A percentile compares a stretch with the other conserved stretches of the same genome.
phyloP scores from a whole-genome alignment of 305 asterid genomes.

The Fraxinus greggii region DNA sequence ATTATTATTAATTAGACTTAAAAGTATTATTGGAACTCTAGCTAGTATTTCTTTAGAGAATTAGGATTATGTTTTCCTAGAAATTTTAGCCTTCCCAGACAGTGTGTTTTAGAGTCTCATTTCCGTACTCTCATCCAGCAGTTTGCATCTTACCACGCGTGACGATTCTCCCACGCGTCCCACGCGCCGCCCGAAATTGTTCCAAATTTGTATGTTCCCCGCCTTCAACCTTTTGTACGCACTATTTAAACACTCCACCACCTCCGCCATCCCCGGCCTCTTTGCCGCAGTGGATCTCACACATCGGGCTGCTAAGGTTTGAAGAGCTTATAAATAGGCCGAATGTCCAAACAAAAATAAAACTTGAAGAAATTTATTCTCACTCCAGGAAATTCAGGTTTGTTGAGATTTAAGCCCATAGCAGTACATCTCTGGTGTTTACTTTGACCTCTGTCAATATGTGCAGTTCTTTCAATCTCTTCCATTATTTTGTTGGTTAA shows the following conservation, averaged over 20 bases:
- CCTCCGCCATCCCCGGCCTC: conserved; percentile 88
- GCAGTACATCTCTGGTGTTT: not conserved
- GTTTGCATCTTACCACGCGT: conserved; percentile 42
- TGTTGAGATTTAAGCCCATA: not conserved
- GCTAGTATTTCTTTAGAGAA: not conserved
- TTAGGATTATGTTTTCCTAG: not conserved
- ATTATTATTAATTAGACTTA: not conserved
- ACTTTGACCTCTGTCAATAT: not conserved
- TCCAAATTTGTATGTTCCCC: conserved; percentile 28
- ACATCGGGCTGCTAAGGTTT: conserved; percentile 51
- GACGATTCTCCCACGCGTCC: conserved; percentile 36
- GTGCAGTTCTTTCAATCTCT: not conserved
- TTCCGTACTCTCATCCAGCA: conserved; percentile 59
- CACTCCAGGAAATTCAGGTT: not conserved
- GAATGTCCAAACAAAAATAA: not conserved
- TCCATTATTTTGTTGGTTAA: too few species aligned
- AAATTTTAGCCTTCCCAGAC: not conserved
- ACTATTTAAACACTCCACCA: conserved; percentile 46
- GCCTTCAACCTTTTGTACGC: conserved; percentile 40
- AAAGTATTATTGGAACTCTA: not conserved
- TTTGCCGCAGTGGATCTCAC: conserved; percentile 51
- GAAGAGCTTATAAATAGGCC: not conserved
- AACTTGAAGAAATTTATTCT: not conserved
- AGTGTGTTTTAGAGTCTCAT: not conserved
- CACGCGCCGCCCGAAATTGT: conserved; percentile 52